Conservation (phyloP, 73 alveolate species). For the Uronychia setigera region DNA sequence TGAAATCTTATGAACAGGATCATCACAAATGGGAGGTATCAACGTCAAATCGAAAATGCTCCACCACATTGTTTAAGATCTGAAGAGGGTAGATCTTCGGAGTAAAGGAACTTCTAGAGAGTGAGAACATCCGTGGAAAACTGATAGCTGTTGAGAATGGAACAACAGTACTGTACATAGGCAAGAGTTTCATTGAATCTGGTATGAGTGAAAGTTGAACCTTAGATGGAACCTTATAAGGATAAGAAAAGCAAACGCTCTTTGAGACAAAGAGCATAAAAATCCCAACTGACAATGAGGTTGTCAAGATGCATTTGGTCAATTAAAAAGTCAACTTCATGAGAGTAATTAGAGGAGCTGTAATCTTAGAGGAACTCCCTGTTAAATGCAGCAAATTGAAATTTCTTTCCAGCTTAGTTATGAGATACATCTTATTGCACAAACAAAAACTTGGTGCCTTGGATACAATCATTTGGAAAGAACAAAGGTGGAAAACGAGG, state of each 20-base stretch:
- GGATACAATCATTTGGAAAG: background rate
- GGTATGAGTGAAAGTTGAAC: background rate
- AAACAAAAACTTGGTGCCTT: background rate
- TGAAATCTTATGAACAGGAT: background rate
- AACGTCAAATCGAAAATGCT: background rate
- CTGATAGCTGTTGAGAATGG: background rate
- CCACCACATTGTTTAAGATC: background rate
- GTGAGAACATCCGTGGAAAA: background rate
- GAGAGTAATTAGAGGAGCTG: background rate
- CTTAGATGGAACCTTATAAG: background rate
- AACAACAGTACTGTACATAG: background rate
- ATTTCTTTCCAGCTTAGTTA: background rate
- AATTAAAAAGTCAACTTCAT: background rate
- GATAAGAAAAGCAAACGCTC: background rate
- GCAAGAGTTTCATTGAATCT: background rate
- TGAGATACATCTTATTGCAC: background rate
- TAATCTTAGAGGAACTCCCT: background rate
- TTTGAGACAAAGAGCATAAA: background rate
- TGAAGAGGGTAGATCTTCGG: background rate
- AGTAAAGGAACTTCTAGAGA: background rate
- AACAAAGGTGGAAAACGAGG: too few species aligned
- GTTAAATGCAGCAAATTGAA: background rate
- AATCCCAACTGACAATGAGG: background rate
- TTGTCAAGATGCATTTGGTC: background rate
- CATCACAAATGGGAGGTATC: slow-evolving; percentile 2